phyloP scores from a whole-genome alignment of 2,329 filamentous ascomycete species.

The Tolypocladium tundrense region DNA sequence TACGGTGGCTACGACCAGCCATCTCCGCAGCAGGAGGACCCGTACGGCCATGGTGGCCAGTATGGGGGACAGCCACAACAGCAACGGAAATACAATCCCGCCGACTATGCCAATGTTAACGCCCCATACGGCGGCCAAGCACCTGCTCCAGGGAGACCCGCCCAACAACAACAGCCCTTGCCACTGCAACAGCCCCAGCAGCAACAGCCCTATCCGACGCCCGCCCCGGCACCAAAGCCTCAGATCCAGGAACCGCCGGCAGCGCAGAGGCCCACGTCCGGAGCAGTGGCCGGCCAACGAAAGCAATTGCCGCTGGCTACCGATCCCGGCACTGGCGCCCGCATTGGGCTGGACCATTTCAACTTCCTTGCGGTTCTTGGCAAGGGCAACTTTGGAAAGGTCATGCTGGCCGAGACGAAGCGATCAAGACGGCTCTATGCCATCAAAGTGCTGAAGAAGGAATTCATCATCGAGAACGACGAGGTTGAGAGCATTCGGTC shows the following conservation, averaged over 20 bases:
- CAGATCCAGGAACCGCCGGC: constrained; percentile 25
- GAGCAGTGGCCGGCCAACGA: constrained; percentile 23
- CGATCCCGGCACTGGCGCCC: constrained; percentile 61
- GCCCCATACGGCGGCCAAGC: constrained; percentile 27
- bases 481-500: constrained; percentile 97
- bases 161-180: constrained; percentile 20
- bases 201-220: constrained; percentile 24
- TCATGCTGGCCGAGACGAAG: constrained; percentile 98
- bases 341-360: constrained; percentile 96
- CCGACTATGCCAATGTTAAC: constrained; percentile 59
- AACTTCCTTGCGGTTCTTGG: constrained; percentile 97
- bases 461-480: constrained; percentile 99
- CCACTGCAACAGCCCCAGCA: constrained; percentile 20
- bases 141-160: constrained; percentile 21
- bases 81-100: constrained; percentile 66
- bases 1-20: constrained; percentile 23
- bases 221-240: constrained; percentile 25
- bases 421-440: constrained; percentile 84
- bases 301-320: constrained; percentile 63
- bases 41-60: constrained; percentile 22
- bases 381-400: constrained; percentile 99
- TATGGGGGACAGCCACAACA: constrained; percentile 24
- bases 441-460: constrained; percentile 98
- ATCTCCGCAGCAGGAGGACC: constrained; percentile 23
- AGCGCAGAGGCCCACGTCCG: constrained; percentile 17